Evolutionary conservation across 805 yeast species (phyloP), one percentile per base, ranked within the genome.

Genomic region (Hanseniaspora taiwanica): DNA sequence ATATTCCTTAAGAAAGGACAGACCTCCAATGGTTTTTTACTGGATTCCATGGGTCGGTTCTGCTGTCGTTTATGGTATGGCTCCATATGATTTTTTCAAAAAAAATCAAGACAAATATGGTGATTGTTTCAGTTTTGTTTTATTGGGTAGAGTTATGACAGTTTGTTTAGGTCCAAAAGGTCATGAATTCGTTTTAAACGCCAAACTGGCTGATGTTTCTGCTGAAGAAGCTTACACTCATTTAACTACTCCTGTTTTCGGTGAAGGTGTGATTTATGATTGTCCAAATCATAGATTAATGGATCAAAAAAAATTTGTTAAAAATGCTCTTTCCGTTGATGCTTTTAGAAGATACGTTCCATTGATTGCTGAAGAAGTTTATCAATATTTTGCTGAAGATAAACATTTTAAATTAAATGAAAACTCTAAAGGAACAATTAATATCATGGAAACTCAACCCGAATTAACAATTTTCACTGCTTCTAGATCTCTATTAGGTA

Each of bases 191-290:
- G 85, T 89, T 36, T 76, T 91, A 51, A 91, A 91, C 62, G 84
- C 95, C 34, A 87, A 83, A 63, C 69, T 81, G 40, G 74, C 78
- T 23, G 94, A 85, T 52, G 97, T 87, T 19, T 78, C 86, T 37
- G 98, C 98, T 37, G 97, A 91, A 60, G 96, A 82, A 37, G 97
- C 96, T 31, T 91, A 91, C 66, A 71, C 79, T 46, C 96, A 87
- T 58, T 71, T 91, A 62, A 91, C 98, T n/a, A 89, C 97, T n/a
- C 98, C 98, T 12, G 96, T 86, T 13, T 91, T 91, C 51, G 98
- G 98, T 52, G 77, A 86, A 55, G 98, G 97, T 54, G 98, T 91
- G 40, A 82, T 91, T 40, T 91, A 91, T 59, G 98, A 91, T 65
- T 89, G 96, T 64, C 85, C 98, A 47, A 91, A 91, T 65, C 65